Conservation (phyloP, 179 eudicot species). For the Camellia oleifera region DNA sequence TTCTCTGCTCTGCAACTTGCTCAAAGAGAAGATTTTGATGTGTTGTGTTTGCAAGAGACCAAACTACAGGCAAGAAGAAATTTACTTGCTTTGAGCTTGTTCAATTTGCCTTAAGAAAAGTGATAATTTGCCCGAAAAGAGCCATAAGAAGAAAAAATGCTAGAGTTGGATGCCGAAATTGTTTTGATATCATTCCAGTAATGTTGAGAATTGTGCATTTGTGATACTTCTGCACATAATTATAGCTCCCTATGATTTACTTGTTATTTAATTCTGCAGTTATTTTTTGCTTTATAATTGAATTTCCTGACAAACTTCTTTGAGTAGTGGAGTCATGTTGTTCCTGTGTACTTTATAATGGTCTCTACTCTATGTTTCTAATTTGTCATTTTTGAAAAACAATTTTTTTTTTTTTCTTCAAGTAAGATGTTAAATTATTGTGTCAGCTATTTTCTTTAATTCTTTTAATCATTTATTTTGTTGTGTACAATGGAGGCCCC, state of each 20-base stretch:
- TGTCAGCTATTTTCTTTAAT: background rate
- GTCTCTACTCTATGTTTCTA: background rate
- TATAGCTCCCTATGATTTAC: background rate
- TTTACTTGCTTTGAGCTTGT: conserved; percentile 2
- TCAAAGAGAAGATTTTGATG: conserved; percentile 86
- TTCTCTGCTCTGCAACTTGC: conserved; percentile 83
- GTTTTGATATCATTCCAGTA: background rate
- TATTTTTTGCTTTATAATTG: background rate
- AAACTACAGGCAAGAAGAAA: conserved; percentile 63
- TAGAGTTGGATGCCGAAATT: conserved; percentile 2
- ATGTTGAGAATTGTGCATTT: conserved; percentile 7
- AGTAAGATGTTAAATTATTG: background rate
- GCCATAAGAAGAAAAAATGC: background rate
- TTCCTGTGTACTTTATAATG: background rate
- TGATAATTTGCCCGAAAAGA: background rate
- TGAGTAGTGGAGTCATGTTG: background rate
- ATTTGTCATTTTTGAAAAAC: background rate
- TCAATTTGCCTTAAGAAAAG: background rate
- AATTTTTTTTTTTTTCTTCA: too few relatives aligned
- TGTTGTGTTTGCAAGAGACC: conserved; percentile 96
- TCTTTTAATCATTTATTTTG: background rate
- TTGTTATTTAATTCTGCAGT: background rate
- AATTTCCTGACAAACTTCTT: conserved; percentile 1
- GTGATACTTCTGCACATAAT: background rate
- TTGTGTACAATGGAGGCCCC: background rate